These are phyloP conservation scores for Alternaria infectoria DNA, from an alignment of 2,329 filamentous ascomycete genomes.

Conservation along the genomic window DNA sequence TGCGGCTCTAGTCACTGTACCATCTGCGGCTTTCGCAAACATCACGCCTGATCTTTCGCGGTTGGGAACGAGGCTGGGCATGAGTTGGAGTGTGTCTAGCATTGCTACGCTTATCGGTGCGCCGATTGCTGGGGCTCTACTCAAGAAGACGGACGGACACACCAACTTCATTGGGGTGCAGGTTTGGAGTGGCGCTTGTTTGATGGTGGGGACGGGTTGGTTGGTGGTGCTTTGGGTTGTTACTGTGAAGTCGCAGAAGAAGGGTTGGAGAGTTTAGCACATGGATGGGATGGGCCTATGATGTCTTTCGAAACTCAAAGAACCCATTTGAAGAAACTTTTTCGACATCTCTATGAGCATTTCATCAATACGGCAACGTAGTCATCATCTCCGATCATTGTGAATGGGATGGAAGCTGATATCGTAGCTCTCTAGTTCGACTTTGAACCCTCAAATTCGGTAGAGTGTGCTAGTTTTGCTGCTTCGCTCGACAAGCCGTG, in stretches of 20 bases:
- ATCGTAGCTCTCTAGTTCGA: background rate
- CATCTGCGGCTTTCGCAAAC: slow-evolving; percentile 45
- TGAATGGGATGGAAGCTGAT: background rate
- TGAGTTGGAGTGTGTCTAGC: slow-evolving; percentile 47
- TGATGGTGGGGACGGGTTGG: slow-evolving; percentile 38
- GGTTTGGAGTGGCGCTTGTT: slow-evolving; percentile 44
- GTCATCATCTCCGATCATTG: background rate
- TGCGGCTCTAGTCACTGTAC: slow-evolving; percentile 46
- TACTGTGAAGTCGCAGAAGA: slow-evolving; percentile 31
- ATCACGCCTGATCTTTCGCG: slow-evolving; percentile 46
- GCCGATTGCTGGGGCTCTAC: slow-evolving; percentile 44
- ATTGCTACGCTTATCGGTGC: slow-evolving; percentile 45
- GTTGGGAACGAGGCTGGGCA: slow-evolving; percentile 45
- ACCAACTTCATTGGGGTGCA: slow-evolving; percentile 42
- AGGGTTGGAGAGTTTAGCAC: slow-evolving; percentile 38
- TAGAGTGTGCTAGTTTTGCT: background rate
- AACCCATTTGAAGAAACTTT: background rate
- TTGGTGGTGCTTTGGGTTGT: slow-evolving; percentile 35
- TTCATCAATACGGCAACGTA: background rate
- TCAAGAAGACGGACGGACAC: slow-evolving; percentile 29
- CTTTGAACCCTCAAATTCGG: background rate
- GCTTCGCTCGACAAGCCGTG: background rate
- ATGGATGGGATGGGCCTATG: background rate
- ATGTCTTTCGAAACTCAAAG: background rate
- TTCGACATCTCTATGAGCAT: background rate